Evolutionary conservation across 106 monocot genomes (phyloP), one percentile per base, ranked within the genome.

Genomic region (Agapanthus africanus): DNA sequence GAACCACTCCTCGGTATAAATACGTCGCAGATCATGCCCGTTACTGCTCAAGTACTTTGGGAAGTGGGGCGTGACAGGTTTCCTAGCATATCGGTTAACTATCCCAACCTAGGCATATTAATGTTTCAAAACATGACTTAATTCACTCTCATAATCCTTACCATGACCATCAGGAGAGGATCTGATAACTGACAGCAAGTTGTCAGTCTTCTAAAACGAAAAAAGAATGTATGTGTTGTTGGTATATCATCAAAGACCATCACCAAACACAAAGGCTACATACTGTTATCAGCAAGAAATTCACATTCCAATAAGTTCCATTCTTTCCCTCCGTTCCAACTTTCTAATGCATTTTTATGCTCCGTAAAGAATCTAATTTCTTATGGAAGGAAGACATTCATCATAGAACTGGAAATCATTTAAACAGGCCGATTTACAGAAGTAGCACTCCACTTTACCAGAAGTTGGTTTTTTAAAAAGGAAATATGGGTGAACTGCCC

Each of bases 341-440:
- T 57, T 57, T 57, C 56, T 57, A 30, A 28, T 56, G 54, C 28
- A 56, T 26, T 56, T 13, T 30, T 57, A 54, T 57, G 56, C 56
- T 52, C 7, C 26, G 52, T 52, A 25, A 52, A 52, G 26, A 57
- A 27, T 30, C 56, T 31, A 30, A 26, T 30, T 57, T 31, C 56
- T 11, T 30, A 3, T 52, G 3, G 14, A 3, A 57, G 19, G 14
- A 57, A 13, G 30, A 57, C 1, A 57, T 57, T 57, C 30, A 57
- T 30, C 56, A 25, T 1, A 25, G 15, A 57, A 57, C 28, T 28
- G 10, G 7, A 57, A 30, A 25, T 57, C 31, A 28, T 25, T 7
- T 30, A 30, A 57, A 57, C 27, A 28, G 8, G 14, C 27, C 4
- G 56, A 26, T 13, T 57, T 57, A 31, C 56, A 57, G 19, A 57